Evolutionary conservation across 768 basidiomycete genomes (phyloP), one percentile per base, ranked within the genome.

Genomic region (Boletus subcaerulescens): DNA sequence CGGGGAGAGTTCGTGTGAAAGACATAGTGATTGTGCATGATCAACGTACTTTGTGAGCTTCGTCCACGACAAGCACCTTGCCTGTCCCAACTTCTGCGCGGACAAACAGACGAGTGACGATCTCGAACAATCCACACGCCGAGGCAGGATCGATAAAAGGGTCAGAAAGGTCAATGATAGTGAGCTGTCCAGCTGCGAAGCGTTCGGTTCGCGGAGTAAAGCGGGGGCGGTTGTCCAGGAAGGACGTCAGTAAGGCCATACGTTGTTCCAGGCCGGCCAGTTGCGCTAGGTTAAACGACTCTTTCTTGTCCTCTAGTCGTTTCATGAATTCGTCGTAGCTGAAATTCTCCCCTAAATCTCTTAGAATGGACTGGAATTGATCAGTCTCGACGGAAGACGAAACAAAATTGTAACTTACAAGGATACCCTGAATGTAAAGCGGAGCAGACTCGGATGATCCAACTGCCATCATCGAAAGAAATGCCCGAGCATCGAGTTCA

Each of bases 391-490:
- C 8, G 48, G 47, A 58, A 29, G 44, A 26, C 10, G 22, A 18
- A 24, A 53, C 13, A 24, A 41, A 32, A 46, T 18, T 45, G 15
- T n/a, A 17, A 63, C 81, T 61, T 60, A 88, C 87, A 58, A 89
- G 60, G 24, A 89, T 68, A 0, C 81, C 78, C 49, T 89, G 87
- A 63, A 89, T 80, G 65, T 89, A 89, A 1, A 89, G 65, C 0
- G 87, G 88, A 0, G 85, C 80, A 0, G 76, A 73, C 2, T 86
- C 84, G 0, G 83, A 80, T 0, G 81, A 80, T 0, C 78, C 81
- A 1, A 88, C 74, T 0, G 86, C 82, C 88, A 89, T 89, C 82
- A 89, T 84, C 0, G 85, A 85, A 32, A 89, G 60, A 53, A 89
- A 83, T 1, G 87, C 84, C 17, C 82, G 71, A 1, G 85, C 83